Evolutionary conservation across 176 grass and related monocot species (phyloP).

Genomic region (Ananas comosus): DNA sequence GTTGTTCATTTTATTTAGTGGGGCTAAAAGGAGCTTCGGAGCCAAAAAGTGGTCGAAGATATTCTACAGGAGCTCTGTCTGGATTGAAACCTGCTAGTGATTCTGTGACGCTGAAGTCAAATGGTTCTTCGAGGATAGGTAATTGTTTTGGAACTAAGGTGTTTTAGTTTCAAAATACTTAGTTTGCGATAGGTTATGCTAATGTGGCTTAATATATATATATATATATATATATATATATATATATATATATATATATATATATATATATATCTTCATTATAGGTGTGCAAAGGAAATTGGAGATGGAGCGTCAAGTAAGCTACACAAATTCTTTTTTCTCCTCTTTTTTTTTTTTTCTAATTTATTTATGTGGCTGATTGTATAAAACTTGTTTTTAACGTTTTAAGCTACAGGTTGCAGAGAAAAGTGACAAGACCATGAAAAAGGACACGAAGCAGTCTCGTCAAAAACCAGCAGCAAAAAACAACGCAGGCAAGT

Average conservation of each 20-base stretch:
- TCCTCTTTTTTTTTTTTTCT: neutral
- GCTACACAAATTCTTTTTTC: neutral
- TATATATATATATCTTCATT: neutral
- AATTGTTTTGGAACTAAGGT: conserved; percentile 9
- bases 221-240: neutral
- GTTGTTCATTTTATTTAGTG: conserved; percentile 1
- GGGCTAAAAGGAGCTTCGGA: conserved; percentile 13
- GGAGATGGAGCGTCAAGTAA: conserved; percentile 57
- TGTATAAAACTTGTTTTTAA: neutral
- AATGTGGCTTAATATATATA: neutral
- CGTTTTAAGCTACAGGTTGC: conserved; percentile 15
- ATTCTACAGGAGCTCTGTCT: conserved; percentile 22
- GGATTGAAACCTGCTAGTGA: conserved; percentile 20
- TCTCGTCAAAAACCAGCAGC: conserved; percentile 38
- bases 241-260: neutral
- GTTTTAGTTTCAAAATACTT: conserved; percentile 10
- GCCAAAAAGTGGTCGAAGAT: conserved; percentile 25
- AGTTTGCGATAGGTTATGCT: conserved; percentile 4
- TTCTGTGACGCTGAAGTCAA: conserved; percentile 18
- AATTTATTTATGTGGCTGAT: neutral
- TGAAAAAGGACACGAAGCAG: conserved; percentile 45
- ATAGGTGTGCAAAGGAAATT: conserved; percentile 91
- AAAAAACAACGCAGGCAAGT: conserved; percentile 68
- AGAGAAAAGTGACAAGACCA: conserved; percentile 43
- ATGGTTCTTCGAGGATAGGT: conserved; percentile 25